These are phyloP conservation scores for Colletotrichum cordylinicola DNA, from an alignment of 2,329 filamentous ascomycete species.

Conservation along the genomic window DNA sequence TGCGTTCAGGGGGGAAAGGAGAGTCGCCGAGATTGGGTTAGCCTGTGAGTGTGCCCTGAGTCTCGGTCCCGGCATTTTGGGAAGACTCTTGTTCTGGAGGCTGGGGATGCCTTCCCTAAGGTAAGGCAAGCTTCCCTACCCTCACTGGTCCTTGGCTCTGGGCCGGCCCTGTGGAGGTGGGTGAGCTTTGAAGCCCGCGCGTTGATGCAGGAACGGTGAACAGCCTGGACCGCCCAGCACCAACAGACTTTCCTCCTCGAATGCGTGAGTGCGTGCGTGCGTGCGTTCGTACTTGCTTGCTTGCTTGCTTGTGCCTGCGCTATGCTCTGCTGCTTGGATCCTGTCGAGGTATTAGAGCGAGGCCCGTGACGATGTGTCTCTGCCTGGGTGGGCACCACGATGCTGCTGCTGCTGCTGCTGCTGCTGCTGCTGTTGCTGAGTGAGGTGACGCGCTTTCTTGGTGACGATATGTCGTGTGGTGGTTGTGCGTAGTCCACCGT, in stretches of 20 bases:
- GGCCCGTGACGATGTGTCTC: background rate
- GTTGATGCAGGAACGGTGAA: background rate
- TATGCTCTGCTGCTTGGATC: background rate
- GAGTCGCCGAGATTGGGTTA: conserved; percentile 15
- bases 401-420: background rate
- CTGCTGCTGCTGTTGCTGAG: background rate
- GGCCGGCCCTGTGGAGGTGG: background rate
- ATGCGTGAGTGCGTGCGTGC: background rate
- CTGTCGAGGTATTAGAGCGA: background rate
- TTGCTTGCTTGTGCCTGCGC: background rate
- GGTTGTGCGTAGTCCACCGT: background rate
- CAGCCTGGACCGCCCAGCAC: background rate
- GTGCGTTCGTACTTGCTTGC: background rate
- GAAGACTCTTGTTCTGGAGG: background rate
- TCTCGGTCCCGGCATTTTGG: conserved; percentile 22
- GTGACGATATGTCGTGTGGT: background rate
- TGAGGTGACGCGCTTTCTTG: background rate
- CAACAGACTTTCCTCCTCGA: background rate
- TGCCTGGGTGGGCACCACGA: background rate
- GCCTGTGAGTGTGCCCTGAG: conserved; percentile 4
- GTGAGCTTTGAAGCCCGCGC: background rate
- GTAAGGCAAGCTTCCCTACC: background rate
- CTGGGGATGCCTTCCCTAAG: background rate
- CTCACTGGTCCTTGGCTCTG: background rate
- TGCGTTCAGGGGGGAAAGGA: conserved; percentile 9